These are phyloP conservation scores for Amanita rubescens DNA, from an alignment of 768 basidiomycete species.

Conservation along the genomic window DNA sequence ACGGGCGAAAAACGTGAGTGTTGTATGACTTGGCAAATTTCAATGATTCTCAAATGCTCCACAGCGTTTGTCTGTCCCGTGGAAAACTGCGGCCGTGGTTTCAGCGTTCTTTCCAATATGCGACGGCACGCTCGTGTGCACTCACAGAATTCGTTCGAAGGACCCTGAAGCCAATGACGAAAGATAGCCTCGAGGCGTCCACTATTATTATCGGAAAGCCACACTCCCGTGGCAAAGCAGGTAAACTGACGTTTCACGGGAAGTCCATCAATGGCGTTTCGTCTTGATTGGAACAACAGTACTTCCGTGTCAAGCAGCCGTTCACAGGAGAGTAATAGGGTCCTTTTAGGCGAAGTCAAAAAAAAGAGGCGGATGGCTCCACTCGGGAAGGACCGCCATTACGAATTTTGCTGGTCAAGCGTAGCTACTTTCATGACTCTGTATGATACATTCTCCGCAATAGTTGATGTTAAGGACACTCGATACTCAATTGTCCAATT, in stretches of 20 bases:
- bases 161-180: constrained; percentile 38
- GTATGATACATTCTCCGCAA: neutral
- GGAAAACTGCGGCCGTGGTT: constrained; percentile 70
- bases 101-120: constrained; percentile 88
- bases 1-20: constrained; percentile 78
- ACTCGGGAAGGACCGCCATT: constrained; percentile 24
- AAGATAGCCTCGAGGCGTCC: constrained; percentile 26
- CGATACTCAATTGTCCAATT: neutral
- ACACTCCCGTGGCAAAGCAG: neutral
- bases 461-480: neutral
- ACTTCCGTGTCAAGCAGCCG: constrained; percentile 34
- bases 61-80: constrained; percentile 71
- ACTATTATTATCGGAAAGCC: neutral
- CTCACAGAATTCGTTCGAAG: constrained; percentile 19
- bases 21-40: constrained; percentile 9
- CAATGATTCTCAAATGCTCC: constrained; percentile 10
- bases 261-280: constrained; percentile 18
- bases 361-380: constrained; percentile 16
- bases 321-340: constrained; percentile 33
- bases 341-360: constrained; percentile 28
- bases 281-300: constrained; percentile 30
- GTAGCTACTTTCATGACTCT: neutral
- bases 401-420: constrained; percentile 3
- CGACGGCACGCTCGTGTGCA: constrained; percentile 78
- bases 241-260: neutral